Conservation (phyloP, 2,329 filamentous ascomycete species). For the Trichoderma breve region DNA sequence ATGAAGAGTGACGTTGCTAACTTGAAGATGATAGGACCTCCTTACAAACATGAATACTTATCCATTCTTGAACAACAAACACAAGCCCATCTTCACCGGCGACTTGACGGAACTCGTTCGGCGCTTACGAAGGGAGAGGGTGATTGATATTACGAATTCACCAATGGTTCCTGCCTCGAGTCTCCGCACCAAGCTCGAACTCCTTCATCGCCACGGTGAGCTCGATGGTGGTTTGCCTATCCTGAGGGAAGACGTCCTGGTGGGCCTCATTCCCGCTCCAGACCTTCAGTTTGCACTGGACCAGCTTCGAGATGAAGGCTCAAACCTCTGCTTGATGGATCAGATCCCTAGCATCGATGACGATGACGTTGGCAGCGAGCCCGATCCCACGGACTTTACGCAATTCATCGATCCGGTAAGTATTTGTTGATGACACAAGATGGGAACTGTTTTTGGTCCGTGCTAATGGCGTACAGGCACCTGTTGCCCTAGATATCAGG, state of each 20-base stretch:
- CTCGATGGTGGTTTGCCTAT: slow-evolving; percentile 91
- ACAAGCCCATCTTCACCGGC: slow-evolving; percentile 85
- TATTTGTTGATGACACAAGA: slow-evolving; percentile 18
- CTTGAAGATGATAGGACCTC: slow-evolving; percentile 60
- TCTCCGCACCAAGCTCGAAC: slow-evolving; percentile 76
- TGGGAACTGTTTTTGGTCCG: not conserved
- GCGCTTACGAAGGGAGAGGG: slow-evolving; percentile 67
- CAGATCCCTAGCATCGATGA: slow-evolving; percentile 62
- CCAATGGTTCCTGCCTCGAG: slow-evolving; percentile 73
- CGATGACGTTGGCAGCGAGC: slow-evolving; percentile 54
- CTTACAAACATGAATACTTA: slow-evolving; percentile 97
- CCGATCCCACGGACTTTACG: slow-evolving; percentile 80
- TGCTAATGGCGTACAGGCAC: slow-evolving; percentile 55
- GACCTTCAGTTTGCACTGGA: slow-evolving; percentile 93
- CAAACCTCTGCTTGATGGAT: slow-evolving; percentile 78
- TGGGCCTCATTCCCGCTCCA: slow-evolving; percentile 88
- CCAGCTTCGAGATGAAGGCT: slow-evolving; percentile 71
- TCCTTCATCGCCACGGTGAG: slow-evolving; percentile 81
- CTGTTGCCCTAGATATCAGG: slow-evolving; percentile 81
- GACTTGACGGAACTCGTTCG: slow-evolving; percentile 85
- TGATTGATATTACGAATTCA: slow-evolving; percentile 86
- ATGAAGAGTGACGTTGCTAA: not conserved
- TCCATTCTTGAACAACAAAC: slow-evolving; percentile 94
- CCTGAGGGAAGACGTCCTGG: slow-evolving; percentile 71
- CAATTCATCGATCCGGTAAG: slow-evolving; percentile 82